Evolutionary conservation across 2,329 filamentous ascomycete genomes (phyloP).

Genomic region (Decorospora gaudefroyi): DNA sequence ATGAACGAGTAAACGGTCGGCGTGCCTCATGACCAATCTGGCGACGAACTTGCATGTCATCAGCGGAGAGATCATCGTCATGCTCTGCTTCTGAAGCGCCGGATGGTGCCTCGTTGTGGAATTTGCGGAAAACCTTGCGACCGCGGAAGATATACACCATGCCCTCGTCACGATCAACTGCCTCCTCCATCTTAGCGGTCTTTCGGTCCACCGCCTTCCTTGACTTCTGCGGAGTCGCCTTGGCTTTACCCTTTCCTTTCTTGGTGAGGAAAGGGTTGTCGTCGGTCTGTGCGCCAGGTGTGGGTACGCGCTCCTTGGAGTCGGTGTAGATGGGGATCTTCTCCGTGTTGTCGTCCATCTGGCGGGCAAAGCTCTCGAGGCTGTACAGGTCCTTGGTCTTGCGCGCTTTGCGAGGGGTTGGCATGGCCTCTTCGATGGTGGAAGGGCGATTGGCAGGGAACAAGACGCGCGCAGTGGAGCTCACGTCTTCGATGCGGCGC

Average conservation of each 20-base stretch:
- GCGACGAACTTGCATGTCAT: constrained; percentile 47
- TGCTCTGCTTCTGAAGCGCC: constrained; percentile 45
- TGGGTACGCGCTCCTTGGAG: constrained; percentile 73
- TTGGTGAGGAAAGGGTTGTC: constrained; percentile 74
- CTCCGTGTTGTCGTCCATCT: constrained; percentile 61
- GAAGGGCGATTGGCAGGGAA: constrained; percentile 68
- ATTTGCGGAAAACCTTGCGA: constrained; percentile 76
- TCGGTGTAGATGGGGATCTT: constrained; percentile 76
- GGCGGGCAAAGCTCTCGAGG: constrained; percentile 49
- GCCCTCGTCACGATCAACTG: constrained; percentile 69
- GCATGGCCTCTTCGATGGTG: constrained; percentile 62
- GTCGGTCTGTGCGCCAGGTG: constrained; percentile 61
- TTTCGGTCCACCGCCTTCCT: constrained; percentile 58
- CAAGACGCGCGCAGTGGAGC: constrained; percentile 58
- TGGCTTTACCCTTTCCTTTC: constrained; percentile 53
- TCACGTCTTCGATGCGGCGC: constrained; percentile 52
- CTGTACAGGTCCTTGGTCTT: constrained; percentile 57
- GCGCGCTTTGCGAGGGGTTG: constrained; percentile 63
- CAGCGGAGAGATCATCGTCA: constrained; percentile 37
- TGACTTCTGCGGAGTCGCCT: constrained; percentile 54
- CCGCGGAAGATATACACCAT: constrained; percentile 79
- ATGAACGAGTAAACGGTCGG: constrained; percentile 66
- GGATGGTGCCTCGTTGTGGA: constrained; percentile 50
- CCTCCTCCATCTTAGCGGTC: constrained; percentile 65
- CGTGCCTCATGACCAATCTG: constrained; percentile 47